These are phyloP conservation scores for Gaertneriomyces sp. DNA, from an alignment of 192 early-diverging fungal species.

Conservation along the genomic window DNA sequence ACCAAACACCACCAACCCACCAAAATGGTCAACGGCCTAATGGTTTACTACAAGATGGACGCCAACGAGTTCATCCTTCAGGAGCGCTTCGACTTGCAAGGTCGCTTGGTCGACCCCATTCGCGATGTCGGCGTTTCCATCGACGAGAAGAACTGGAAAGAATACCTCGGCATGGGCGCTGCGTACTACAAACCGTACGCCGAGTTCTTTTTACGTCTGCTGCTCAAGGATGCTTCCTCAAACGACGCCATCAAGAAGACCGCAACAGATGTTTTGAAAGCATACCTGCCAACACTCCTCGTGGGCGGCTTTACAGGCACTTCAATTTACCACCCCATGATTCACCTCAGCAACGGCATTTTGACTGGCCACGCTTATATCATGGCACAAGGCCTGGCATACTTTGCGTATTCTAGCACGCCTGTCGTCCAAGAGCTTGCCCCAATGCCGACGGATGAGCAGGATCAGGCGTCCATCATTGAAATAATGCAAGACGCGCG, in stretches of 20 bases:
- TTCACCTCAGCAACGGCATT: constrained; percentile 21
- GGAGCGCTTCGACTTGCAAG: constrained; percentile 20
- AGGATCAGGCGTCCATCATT: constrained; percentile 7
- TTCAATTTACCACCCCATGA: constrained; percentile 18
- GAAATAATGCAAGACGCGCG: constrained; percentile 23
- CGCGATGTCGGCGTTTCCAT: constrained; percentile 7
- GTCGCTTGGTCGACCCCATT: constrained; percentile 15
- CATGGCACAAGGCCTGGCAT: constrained; percentile 17
- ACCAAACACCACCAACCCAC: constrained; percentile 20
- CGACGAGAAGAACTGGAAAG: constrained; percentile 15
- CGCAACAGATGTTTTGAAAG: neutral
- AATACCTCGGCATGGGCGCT: constrained; percentile 18
- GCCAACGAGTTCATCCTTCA: constrained; percentile 10
- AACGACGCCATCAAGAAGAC: constrained; percentile 16
- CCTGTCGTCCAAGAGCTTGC: constrained; percentile 15
- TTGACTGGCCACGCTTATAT: constrained; percentile 13
- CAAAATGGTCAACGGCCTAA: constrained; percentile 6
- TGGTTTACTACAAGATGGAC: constrained; percentile 16
- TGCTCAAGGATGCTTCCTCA: neutral
- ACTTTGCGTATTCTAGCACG: constrained; percentile 16
- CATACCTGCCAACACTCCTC: constrained; percentile 7
- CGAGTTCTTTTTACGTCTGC: constrained; percentile 11
- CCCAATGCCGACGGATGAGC: constrained; percentile 2
- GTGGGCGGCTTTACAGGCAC: constrained; percentile 4
- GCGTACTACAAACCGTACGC: constrained; percentile 5